Base-by-base conservation (phyloP, 169 alveolate species). In the Sarcocystis neurona region DNA sequence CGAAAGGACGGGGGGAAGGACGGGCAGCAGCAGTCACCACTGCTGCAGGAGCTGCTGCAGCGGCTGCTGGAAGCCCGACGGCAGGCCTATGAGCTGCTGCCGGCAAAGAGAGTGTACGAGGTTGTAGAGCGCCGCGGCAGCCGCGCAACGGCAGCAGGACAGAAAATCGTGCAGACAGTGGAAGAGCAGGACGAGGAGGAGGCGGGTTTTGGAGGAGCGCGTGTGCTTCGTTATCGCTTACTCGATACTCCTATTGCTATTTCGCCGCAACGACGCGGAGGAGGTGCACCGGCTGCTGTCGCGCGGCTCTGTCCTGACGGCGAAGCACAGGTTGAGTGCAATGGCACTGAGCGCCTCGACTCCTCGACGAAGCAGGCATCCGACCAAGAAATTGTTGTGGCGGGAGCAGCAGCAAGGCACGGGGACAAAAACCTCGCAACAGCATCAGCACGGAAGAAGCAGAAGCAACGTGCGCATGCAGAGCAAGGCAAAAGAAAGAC, bases 61-160 rank as follows among this genome's bases (percentile, higher is more conserved):
- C 50, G 82, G 27, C 82, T 72, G 4, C 82, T 72, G 82, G 56
- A 72, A 56, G 34, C 56, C 30, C 10, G 41, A 56, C 82, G 82
- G 56, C 0, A 15, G 12, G 82, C 82, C 39, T 72, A 72, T 37
- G 82, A 34, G 53, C 82, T 72, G 3, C 82, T 6, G 3, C 82
- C 82, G 15, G 15, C 82, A 3, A n/a, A 39, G 10, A 1, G 82
- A 12, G 39, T 23, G 58, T 72, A 72, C 56, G 39, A 37, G 1
- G 46, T 72, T 53, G 82, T 72, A 2, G 82, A 72, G 82, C 44
- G 79, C 12, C 47, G 27, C 79, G 79, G 44, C 32, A 39, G 79
- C 10, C 53, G 75, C 8, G 12, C 1, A n/a, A 27, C 75, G 2
- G 75, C 5, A 3, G 44, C 43, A 3, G 44, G 75, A 18, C 43